phyloP scores from a whole-genome alignment of 1,139 yeast genomes.

The Taphrina sp. region DNA sequence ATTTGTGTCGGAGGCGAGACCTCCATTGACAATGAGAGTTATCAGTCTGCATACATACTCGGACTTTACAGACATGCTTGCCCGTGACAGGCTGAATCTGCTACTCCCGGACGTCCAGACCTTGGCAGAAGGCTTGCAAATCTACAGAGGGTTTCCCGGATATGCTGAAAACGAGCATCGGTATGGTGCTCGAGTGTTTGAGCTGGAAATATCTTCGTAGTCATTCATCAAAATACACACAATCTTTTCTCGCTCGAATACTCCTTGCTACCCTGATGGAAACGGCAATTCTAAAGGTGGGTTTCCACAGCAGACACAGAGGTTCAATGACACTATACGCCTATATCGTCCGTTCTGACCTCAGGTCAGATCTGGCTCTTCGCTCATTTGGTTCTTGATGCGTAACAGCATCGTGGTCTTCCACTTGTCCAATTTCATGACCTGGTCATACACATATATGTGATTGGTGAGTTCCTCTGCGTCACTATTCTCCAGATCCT shows the following conservation, averaged over 20 bases:
- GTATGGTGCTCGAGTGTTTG: background rate
- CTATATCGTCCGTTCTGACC: too few relatives aligned
- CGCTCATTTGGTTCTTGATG: constrained; percentile 72
- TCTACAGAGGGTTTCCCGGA: background rate
- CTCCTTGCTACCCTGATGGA: too few relatives aligned
- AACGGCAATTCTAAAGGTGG: too few relatives aligned
- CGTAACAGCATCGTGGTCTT: constrained; percentile 82
- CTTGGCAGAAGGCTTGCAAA: background rate
- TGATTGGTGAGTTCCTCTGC: constrained; percentile 70
- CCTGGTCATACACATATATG: constrained; percentile 82
- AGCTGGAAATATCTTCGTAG: too few relatives aligned
- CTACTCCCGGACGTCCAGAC: background rate
- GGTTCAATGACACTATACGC: too few relatives aligned
- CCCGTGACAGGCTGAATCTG: background rate
- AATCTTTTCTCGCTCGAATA: too few relatives aligned
- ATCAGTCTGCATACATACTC: background rate
- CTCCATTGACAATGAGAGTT: background rate
- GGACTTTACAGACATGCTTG: background rate
- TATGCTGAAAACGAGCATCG: background rate
- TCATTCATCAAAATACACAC: too few relatives aligned
- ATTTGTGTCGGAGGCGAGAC: background rate
- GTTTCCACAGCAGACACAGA: too few relatives aligned
- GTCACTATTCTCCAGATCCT: constrained; percentile 76
- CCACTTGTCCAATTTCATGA: constrained; percentile 84
- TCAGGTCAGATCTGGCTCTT: constrained; percentile 58